These are phyloP conservation scores for Wickerhamomyces subpelliculosus DNA, from an alignment of 805 yeast species.

Conservation along the genomic window DNA sequence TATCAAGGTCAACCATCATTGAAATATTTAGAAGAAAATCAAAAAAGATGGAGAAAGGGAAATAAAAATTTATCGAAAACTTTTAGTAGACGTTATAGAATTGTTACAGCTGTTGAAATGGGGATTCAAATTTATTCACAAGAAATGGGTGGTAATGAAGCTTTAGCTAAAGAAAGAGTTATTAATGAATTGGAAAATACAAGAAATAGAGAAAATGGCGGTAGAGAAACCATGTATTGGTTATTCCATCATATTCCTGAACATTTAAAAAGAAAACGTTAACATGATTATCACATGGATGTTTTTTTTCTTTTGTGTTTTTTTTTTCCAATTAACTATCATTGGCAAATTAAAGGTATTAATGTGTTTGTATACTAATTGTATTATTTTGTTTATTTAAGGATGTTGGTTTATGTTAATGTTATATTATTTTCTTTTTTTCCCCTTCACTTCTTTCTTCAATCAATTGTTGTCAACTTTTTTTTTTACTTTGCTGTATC, in stretches of 20 bases:
- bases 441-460: too few relatives aligned
- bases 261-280: constrained; percentile 16
- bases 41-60: constrained; percentile 22
- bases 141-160: constrained; percentile 14
- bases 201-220: constrained; percentile 18
- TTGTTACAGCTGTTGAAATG: constrained; percentile 20
- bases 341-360: too few relatives aligned
- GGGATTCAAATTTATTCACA: constrained; percentile 14
- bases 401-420: too few relatives aligned
- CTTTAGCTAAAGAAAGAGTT: constrained; percentile 16
- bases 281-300: neutral
- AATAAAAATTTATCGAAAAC: constrained; percentile 20
- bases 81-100: constrained; percentile 19
- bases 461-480: too few relatives aligned
- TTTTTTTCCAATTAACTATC: too few relatives aligned
- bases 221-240: constrained; percentile 25
- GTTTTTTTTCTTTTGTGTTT: neutral
- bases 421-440: too few relatives aligned
- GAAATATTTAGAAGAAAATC: constrained; percentile 19
- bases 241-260: constrained; percentile 22
- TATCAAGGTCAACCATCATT: constrained; percentile 22
- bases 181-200: constrained; percentile 17
- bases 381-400: too few relatives aligned
- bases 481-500: too few relatives aligned
- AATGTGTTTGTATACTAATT: too few relatives aligned